These are phyloP conservation scores for Pestalotiopsis sp. DNA, from an alignment of 2,329 filamentous ascomycete species.

Conservation along the genomic window DNA sequence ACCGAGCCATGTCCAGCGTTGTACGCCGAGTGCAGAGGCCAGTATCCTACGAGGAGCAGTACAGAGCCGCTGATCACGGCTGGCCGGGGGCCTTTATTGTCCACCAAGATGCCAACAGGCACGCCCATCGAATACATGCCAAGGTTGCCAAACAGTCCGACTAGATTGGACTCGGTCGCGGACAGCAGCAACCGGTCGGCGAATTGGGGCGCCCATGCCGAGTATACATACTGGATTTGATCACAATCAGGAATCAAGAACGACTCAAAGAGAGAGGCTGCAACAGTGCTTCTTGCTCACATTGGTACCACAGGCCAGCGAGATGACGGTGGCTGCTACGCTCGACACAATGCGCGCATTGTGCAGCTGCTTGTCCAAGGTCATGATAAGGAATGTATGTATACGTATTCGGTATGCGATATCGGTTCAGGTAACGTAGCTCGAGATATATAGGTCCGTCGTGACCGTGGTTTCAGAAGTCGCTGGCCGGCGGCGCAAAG, in stretches of 20 bases:
- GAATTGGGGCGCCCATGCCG: slow-evolving; percentile 96
- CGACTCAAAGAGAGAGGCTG: background rate
- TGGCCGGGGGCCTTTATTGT: slow-evolving; percentile 77
- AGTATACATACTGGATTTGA: slow-evolving; percentile 85
- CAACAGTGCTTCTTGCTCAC: slow-evolving; percentile 48
- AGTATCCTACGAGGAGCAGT: slow-evolving; percentile 78
- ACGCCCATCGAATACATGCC: slow-evolving; percentile 94
- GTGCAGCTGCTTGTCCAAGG: slow-evolving; percentile 52
- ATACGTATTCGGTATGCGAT: background rate
- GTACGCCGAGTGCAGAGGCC: slow-evolving; percentile 80
- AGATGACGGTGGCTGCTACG: slow-evolving; percentile 79
- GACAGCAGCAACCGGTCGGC: slow-evolving; percentile 83
- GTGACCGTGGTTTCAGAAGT: no score
- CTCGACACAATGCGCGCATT: slow-evolving; percentile 79
- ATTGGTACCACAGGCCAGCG: slow-evolving; percentile 91
- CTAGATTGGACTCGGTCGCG: slow-evolving; percentile 90
- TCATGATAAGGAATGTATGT: slow-evolving; percentile 27
- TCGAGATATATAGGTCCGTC: background rate
- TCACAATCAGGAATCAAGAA: slow-evolving; percentile 12
- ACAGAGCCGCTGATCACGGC: slow-evolving; percentile 76
- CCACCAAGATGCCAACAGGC: slow-evolving; percentile 85
- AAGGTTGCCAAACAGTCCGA: slow-evolving; percentile 82
- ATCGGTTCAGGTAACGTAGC: background rate
- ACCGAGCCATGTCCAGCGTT: slow-evolving; percentile 65
- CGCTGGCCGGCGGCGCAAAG: background rate